These are phyloP conservation scores for Geoglossum cookeanum DNA, from an alignment of 2,329 filamentous ascomycete genomes.

Conservation along the genomic window DNA sequence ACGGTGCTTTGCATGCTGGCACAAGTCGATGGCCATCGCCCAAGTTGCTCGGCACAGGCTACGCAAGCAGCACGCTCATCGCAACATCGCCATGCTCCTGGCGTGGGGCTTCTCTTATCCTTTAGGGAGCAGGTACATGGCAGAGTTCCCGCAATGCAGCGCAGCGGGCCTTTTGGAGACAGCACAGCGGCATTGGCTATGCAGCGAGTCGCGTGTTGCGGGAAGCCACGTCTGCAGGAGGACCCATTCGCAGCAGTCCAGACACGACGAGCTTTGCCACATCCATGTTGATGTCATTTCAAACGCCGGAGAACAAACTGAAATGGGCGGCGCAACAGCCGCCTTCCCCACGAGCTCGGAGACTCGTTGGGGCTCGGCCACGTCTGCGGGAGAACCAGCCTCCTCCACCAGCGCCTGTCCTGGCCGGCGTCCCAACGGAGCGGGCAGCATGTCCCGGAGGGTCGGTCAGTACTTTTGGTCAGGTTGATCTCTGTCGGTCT, in stretches of 20 bases:
- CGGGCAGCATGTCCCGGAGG: background rate
- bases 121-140: background rate
- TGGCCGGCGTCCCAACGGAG: background rate
- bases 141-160: background rate
- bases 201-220: background rate
- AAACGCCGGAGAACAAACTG: no score
- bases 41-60: background rate
- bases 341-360: background rate
- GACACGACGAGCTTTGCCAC: background rate
- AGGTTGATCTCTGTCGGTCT: background rate
- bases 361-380: background rate
- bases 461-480: background rate
- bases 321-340: no score
- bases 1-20: no score
- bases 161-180: background rate
- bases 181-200: background rate
- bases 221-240: conserved; percentile 3
- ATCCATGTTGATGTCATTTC: background rate
- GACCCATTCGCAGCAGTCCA: background rate
- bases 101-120: background rate
- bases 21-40: background rate
- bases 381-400: background rate
- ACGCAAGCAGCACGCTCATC: background rate
- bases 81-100: background rate
- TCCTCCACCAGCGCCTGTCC: background rate